phyloP scores from a whole-genome alignment of 306 rosid species.

The Pyrus bretschneideri region DNA sequence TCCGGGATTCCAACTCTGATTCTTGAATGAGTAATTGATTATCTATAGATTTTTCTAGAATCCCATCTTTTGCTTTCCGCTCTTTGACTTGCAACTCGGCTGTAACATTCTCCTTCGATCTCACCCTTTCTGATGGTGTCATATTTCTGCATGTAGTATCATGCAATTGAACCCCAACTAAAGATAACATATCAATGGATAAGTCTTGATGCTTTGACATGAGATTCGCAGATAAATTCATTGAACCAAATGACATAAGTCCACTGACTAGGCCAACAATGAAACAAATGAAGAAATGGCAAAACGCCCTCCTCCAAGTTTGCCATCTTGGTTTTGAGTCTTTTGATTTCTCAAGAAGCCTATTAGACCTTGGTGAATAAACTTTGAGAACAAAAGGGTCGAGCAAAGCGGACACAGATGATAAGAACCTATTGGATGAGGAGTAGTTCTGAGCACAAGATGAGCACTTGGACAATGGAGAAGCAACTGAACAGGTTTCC shows the following conservation, averaged over 20 bases:
- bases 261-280: slow-evolving; percentile 65
- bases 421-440: slow-evolving; percentile 37
- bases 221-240: slow-evolving; percentile 38
- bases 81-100: slow-evolving; percentile 27
- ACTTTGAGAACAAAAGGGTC: slow-evolving; percentile 41
- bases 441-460: slow-evolving; percentile 42
- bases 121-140: slow-evolving; percentile 15
- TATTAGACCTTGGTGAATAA: slow-evolving; percentile 47
- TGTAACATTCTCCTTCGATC: slow-evolving; percentile 24
- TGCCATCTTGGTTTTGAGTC: slow-evolving; percentile 33
- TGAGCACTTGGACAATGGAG: slow-evolving; percentile 74
- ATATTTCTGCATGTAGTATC: slow-evolving; percentile 27
- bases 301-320: slow-evolving; percentile 60
- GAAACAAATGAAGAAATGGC: slow-evolving; percentile 65
- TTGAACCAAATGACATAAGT: slow-evolving; percentile 56
- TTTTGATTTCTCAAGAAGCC: slow-evolving; percentile 60
- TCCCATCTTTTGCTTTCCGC: slow-evolving; percentile 14
- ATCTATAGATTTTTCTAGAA: slow-evolving; percentile 13
- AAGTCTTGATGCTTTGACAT: slow-evolving; percentile 59
- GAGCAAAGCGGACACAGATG: slow-evolving; percentile 28
- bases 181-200: slow-evolving; percentile 47
- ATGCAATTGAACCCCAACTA: slow-evolving; percentile 30
- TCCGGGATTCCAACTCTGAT: slow-evolving; percentile 36
- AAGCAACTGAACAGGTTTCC: slow-evolving; percentile 57
- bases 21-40: slow-evolving; percentile 20